Evolutionary conservation across 2,329 filamentous ascomycete species (phyloP), one percentile per base, ranked within the genome.

Genomic region (Xylariaceae sp.): DNA sequence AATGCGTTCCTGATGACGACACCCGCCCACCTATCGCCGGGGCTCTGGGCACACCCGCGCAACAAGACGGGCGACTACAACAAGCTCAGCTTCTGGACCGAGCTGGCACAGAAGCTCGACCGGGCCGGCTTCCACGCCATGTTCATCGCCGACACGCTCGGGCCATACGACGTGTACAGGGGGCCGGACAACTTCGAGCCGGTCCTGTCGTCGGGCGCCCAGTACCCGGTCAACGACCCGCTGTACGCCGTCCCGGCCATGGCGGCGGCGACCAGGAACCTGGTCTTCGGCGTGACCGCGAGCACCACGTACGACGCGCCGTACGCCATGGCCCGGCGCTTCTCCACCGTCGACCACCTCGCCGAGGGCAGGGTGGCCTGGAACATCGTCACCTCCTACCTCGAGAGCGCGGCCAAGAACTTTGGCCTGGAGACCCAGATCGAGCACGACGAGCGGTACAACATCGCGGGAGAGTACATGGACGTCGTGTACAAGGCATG

Each of bases 1-100:
- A 80, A 80, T 54, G 75, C 75, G 3, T 80, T 80, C 41, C 75
- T 79, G 38, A 80, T 79, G 75, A 73, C 64, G 3, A 78, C 75
- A 0, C 67, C 78, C 2, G 76, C 75, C 2, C 77, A 81, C 48
- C 49, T 81, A 19, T 75, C 72, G 0, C 75, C 75, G 1, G 77
- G 77, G 0, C 74, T 80, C 53, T 81, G 77, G 77, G 43, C 72
- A 64, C 75, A 80, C 33, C 75, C 77, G 0, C 60, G 57, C n/a
- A 77, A 82, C 50, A 67, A 65, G 38, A 77, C 74, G 0, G 67
- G 70, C 0, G 71, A 69, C 0, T 81, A 81, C 41, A 63, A 72
- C 15, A 70, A 64, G 15, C 61, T 80, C 1, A 59, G 68, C 7
- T 80, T 80, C 49, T 81, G 75, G 75, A 71, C 73, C 9, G 63